Evolutionary conservation across 202 grass and related monocot genomes (phyloP).

Genomic region (Sporobolus alterniflorus): DNA sequence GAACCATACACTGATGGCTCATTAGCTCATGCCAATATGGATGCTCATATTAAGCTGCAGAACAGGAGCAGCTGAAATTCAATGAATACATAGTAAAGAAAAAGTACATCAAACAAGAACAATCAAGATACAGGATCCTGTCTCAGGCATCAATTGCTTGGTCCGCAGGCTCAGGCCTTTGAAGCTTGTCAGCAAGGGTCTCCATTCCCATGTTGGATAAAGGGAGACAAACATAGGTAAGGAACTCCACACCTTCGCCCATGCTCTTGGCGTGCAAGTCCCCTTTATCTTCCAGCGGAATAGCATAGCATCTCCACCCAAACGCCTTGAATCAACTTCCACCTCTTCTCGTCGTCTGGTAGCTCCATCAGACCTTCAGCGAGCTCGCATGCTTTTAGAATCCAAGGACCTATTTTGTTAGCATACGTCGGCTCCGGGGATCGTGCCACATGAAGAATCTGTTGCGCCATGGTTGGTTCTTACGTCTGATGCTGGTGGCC

Average conservation of each 20-base stretch:
- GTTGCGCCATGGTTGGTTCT: background rate
- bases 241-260: background rate
- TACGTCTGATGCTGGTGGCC: background rate
- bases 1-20: background rate
- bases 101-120: background rate
- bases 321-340: background rate
- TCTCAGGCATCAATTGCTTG: background rate
- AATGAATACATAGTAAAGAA: background rate
- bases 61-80: background rate
- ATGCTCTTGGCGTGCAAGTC: conserved; percentile 10
- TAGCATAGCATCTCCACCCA: conserved; percentile 29
- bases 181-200: conserved; percentile 17
- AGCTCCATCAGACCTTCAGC: background rate
- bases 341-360: accelerated
- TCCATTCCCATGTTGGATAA: background rate
- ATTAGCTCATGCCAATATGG: background rate
- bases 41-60: background rate
- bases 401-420: background rate
- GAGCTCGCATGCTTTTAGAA: background rate
- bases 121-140: too few species aligned
- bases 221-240: background rate
- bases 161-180: background rate
- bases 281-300: background rate
- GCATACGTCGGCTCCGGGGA: background rate
- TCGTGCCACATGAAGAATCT: background rate